Evolutionary conservation across 2,329 filamentous ascomycete genomes (phyloP).

Genomic region (Neonectria hederae): DNA sequence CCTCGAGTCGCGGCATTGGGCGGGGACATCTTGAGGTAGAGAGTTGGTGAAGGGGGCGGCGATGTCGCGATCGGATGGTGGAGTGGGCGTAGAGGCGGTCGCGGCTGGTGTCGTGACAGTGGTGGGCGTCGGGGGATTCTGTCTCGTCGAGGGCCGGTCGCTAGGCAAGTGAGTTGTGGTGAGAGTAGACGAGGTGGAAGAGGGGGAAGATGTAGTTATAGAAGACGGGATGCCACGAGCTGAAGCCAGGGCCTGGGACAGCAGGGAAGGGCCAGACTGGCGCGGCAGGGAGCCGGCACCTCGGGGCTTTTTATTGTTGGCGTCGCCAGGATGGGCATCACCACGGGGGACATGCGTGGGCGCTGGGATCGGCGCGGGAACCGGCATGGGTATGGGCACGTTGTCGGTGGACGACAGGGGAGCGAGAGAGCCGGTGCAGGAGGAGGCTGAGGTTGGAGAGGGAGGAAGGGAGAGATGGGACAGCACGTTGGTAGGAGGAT

Average conservation of each 20-base stretch:
- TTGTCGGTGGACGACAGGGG: slow-evolving; percentile 28
- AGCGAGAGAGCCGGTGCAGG: slow-evolving; percentile 10
- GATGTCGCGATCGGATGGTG: slow-evolving; percentile 36
- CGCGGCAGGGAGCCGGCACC: slow-evolving; percentile 50
- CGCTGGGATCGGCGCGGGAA: slow-evolving; percentile 25
- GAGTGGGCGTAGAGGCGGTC: slow-evolving; percentile 17
- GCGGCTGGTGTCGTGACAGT: slow-evolving; percentile 10
- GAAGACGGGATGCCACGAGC: slow-evolving; percentile 60
- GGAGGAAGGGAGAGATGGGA: slow-evolving; percentile 23
- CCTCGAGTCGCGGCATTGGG: slow-evolving; percentile 48
- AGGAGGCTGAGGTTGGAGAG: slow-evolving; percentile 25
- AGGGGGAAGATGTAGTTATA: slow-evolving; percentile 17
- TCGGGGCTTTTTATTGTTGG: slow-evolving; percentile 58
- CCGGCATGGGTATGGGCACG: slow-evolving; percentile 41
- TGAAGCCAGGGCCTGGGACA: slow-evolving; percentile 67
- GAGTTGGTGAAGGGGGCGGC: slow-evolving; percentile 22
- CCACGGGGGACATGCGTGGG: slow-evolving; percentile 28
- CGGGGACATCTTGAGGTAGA: slow-evolving; percentile 47
- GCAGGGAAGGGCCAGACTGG: slow-evolving; percentile 62
- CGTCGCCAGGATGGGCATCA: slow-evolving; percentile 37
- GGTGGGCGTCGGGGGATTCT: slow-evolving; percentile 45
- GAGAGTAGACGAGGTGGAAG: slow-evolving; percentile 4
- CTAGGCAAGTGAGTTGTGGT: slow-evolving; percentile 21
- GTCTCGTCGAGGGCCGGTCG: slow-evolving; percentile 21
- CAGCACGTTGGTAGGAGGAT: slow-evolving; percentile 26